Base-by-base conservation (phyloP, 768 basidiomycete species). In the Trichaptum fuscoviolaceum region DNA sequence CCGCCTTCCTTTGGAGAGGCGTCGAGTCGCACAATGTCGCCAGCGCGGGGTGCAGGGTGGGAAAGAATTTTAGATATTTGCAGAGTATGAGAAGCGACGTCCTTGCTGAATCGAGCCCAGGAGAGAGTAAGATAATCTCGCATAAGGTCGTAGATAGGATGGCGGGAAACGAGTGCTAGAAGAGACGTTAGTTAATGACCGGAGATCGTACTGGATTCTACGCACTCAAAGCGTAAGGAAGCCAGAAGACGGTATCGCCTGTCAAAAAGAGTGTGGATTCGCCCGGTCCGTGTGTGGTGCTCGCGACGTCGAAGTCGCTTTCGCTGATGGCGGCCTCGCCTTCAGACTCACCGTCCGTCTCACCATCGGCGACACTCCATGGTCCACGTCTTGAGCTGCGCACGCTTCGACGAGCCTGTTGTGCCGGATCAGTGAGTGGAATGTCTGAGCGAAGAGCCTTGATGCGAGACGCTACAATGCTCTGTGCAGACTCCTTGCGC, bases 71-170 rank as follows among this genome's bases (percentile, higher is more conserved):
- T 93, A 63, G 90, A 90, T 66, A 94, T 93, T 74, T 93, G 93
- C 64, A 95, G 82, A 9, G 94, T 93, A 73, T 97, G 95, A 0
- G 91, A 91, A 77, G 93, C 92, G 4, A 96, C 93, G 72, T 96
- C 93, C 77, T 96, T 96, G 64, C 92, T 92, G 79, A 94, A 95
- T 62, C 92, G 89, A 20, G 94, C 94, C 93, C 94, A 96, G 3
- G 91, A 93, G 59, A 97, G 87, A n/a, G 95, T 95, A 58, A 99
- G 85, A 73, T 93, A 96, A 78, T 99, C 96, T 64, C 92, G 85
- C 91, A 98, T 93, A 65, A 96, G 83, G 73, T 96, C 94, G 78
- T 96, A 97, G 69, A 97, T 92, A 0, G 95, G 95, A 75, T 93
- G 92, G 25, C 93, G 88, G 62, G 95, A 96, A 30, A 95, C 94